Conservation (phyloP, 768 basidiomycete species). For the Psilocybe tampanensis region DNA sequence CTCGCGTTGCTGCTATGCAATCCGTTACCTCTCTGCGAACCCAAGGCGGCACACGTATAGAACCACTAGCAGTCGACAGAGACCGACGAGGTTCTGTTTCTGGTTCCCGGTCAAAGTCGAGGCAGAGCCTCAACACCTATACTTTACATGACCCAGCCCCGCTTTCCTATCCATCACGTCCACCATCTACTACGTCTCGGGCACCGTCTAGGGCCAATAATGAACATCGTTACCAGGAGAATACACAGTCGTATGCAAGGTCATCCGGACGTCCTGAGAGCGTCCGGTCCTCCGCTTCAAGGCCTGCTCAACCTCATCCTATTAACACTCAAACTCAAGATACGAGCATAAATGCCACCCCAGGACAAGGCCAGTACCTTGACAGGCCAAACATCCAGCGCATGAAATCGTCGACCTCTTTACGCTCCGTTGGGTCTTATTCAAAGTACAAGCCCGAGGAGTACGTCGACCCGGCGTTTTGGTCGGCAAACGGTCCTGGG, state of each 20-base stretch:
- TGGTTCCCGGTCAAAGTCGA: slow-evolving; percentile 12
- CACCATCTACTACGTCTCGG: slow-evolving; percentile 5
- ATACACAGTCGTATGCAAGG: not conserved
- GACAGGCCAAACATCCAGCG: slow-evolving; percentile 23
- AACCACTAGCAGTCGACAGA: slow-evolving; percentile 1
- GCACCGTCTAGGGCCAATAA: not conserved
- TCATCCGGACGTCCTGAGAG: slow-evolving; percentile 19
- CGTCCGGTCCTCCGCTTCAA: slow-evolving; percentile 15
- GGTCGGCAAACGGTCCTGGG: slow-evolving; percentile 17
- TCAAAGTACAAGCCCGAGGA: slow-evolving; percentile 27
- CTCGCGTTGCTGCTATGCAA: slow-evolving; percentile 8
- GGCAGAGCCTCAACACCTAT: slow-evolving; percentile 9
- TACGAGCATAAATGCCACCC: no score
- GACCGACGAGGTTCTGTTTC: slow-evolving; percentile 12
- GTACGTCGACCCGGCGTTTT: slow-evolving; percentile 38
- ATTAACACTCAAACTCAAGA: no score
- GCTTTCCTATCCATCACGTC: not conserved
- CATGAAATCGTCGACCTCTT: slow-evolving; percentile 29
- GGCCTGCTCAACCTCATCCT: no score
- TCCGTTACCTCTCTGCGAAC: slow-evolving; percentile 17
- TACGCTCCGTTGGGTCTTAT: slow-evolving; percentile 31
- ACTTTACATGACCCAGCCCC: not conserved
- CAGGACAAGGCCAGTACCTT: slow-evolving; percentile 15
- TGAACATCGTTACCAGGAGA: not conserved
- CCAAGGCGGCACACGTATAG: slow-evolving; percentile 9